Conservation (phyloP, 108 stramenopile species). For the Ochromonas danica region DNA sequence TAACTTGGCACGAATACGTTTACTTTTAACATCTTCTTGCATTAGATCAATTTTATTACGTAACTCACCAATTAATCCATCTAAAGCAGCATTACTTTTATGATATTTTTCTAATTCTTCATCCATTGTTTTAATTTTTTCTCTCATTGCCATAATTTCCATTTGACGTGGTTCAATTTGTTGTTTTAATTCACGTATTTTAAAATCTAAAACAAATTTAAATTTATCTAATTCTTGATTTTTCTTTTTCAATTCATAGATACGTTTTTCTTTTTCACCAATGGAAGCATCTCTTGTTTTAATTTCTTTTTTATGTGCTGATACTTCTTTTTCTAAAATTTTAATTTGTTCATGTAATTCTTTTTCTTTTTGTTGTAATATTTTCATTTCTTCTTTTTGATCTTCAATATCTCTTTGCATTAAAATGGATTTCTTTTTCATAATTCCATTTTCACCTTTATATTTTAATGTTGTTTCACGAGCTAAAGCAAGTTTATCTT, state of each 20-base stretch:
- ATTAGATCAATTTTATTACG: conserved; percentile 48
- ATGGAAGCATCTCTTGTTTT: conserved; percentile 60
- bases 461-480: conserved; percentile 58
- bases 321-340: conserved; percentile 27
- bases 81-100: conserved; percentile 61
- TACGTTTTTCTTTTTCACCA: conserved; percentile 65
- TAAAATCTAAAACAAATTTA: conserved; percentile 68
- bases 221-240: conserved; percentile 71
- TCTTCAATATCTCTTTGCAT: conserved; percentile 54
- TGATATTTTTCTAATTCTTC: conserved; percentile 60
- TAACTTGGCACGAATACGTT: conserved; percentile 1
- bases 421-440: conserved; percentile 62
- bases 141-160: conserved; percentile 61
- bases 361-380: conserved; percentile 38
- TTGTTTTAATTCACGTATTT: conserved; percentile 66
- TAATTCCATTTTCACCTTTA: conserved; percentile 64
- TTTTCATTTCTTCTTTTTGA: conserved; percentile 49
- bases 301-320: conserved; percentile 42
- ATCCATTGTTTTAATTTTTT: conserved; percentile 64
- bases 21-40: neutral
- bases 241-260: conserved; percentile 69
- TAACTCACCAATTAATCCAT: conserved; percentile 62
- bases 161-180: conserved; percentile 69
- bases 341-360: conserved; percentile 47
- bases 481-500: conserved; percentile 51